Evolutionary conservation across 2,329 filamentous ascomycete genomes (phyloP).

Genomic region (Fusarium praegraminearum): DNA sequence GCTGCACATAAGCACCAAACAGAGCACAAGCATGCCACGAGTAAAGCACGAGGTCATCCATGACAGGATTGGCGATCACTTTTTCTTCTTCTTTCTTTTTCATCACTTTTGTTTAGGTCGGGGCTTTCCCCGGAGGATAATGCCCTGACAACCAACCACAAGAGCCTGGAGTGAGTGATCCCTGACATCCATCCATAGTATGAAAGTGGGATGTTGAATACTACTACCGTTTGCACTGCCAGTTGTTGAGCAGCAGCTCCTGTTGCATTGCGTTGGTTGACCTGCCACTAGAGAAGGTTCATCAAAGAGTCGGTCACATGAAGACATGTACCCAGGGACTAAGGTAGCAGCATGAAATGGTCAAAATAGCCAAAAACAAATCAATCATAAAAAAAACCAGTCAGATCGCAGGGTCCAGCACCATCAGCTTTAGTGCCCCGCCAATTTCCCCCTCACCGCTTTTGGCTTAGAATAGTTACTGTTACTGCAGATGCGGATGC

Average conservation of each 20-base stretch:
- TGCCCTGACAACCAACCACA: constrained; percentile 14
- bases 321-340: neutral
- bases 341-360: constrained; percentile 1
- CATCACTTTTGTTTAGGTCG: constrained; percentile 1
- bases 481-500: constrained; percentile 17
- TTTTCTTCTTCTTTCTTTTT: constrained; percentile 4
- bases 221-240: neutral
- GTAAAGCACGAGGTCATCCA: constrained; percentile 28
- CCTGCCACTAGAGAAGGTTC: neutral
- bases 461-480: constrained; percentile 29
- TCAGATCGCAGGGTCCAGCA: constrained; percentile 44
- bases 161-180: constrained; percentile 16
- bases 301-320: constrained; percentile 4
- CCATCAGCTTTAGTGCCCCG: constrained; percentile 28
- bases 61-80: constrained; percentile 30
- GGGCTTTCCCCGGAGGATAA: constrained; percentile 20
- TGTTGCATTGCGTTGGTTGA: neutral
- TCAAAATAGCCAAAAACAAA: constrained; percentile 27
- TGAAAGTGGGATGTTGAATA: constrained; percentile 7
- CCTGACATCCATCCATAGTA: constrained; percentile 12
- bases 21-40: constrained; percentile 36
- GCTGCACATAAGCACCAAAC: constrained; percentile 1
- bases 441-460: constrained; percentile 37
- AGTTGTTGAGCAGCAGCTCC: neutral
- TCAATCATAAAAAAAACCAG: constrained; percentile 28